Evolutionary conservation across 768 basidiomycete species (phyloP).

Genomic region (Mycena sanguinolenta): DNA sequence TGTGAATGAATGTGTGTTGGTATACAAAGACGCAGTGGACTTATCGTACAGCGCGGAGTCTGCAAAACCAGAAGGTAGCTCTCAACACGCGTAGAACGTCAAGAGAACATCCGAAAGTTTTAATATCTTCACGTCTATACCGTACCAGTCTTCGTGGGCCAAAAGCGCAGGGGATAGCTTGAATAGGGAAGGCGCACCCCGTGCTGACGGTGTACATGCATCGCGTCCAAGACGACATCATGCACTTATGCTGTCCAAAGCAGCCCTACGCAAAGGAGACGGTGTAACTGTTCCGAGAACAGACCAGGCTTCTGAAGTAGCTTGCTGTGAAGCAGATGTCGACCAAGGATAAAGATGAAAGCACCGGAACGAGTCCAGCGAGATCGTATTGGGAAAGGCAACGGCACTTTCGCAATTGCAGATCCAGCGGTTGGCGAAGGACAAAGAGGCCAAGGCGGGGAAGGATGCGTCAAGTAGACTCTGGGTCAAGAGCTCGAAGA

Average conservation of each 20-base stretch:
- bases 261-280: not conserved
- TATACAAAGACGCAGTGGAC: no score
- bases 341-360: constrained; percentile 13
- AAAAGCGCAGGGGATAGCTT: not conserved
- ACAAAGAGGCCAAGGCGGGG: constrained; percentile 17
- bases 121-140: not conserved
- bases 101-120: not conserved
- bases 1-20: no score
- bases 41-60: no score
- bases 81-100: not conserved
- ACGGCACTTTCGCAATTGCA: not conserved
- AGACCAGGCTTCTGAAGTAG: not conserved
- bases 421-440: not conserved
- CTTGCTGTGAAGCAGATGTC: constrained; percentile 16
- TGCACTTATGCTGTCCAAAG: not conserved
- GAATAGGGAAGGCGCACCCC: not conserved
- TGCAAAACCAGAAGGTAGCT: no score
- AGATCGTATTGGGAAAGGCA: not conserved
- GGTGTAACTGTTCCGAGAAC: not conserved
- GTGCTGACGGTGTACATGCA: not conserved
- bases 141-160: not conserved
- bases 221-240: not conserved
- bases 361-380: not conserved
- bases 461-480: not conserved
- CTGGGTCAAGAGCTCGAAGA: constrained; percentile 1